Percentiles rank a stretch among this genome's conserved stretches.
Conservation (phyloP, 1,284 basidiomycete genomes). For the Pseudozyma hubeiensis region DNA sequence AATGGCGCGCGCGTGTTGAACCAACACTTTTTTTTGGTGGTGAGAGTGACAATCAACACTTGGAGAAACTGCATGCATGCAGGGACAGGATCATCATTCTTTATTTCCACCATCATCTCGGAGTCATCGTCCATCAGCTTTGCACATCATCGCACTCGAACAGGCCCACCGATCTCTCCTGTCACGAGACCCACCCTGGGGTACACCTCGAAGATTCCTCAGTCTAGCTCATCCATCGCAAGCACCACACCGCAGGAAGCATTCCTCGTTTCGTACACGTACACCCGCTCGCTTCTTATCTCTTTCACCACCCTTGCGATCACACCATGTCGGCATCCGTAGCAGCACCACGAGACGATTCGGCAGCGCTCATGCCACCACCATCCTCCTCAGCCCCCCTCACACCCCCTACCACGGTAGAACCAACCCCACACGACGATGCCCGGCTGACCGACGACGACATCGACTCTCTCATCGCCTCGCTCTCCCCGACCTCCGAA, state of each 20-base stretch:
- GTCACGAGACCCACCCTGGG: too few relatives aligned
- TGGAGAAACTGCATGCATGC: constrained; percentile 13
- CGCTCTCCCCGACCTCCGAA: constrained; percentile 39
- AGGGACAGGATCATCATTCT: background rate
- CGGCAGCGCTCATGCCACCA: constrained; percentile 18
- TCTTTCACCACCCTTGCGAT: background rate
- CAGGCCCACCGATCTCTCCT: too few relatives aligned
- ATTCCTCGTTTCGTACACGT: background rate
- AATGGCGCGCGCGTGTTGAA: constrained; percentile 19
- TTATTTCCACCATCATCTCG: constrained; percentile 5
- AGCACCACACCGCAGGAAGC: background rate
- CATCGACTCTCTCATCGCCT: constrained; percentile 42
- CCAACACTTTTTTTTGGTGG: constrained; percentile 30
- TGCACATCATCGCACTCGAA: background rate
- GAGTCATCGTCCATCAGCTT: background rate
- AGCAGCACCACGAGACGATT: constrained; percentile 5
- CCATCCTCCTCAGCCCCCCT: constrained; percentile 2
- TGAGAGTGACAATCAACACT: constrained; percentile 23
- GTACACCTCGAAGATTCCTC: too few relatives aligned
- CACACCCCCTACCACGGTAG: background rate
- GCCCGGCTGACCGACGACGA: constrained; percentile 41
- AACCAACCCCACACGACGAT: constrained; percentile 17
- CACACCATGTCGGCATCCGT: constrained; percentile 7
- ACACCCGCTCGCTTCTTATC: background rate
- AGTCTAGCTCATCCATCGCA: too few relatives aligned